Conservation (phyloP, 495 filamentous ascomycete genomes). For the Symbiotaphrina buchneri region DNA sequence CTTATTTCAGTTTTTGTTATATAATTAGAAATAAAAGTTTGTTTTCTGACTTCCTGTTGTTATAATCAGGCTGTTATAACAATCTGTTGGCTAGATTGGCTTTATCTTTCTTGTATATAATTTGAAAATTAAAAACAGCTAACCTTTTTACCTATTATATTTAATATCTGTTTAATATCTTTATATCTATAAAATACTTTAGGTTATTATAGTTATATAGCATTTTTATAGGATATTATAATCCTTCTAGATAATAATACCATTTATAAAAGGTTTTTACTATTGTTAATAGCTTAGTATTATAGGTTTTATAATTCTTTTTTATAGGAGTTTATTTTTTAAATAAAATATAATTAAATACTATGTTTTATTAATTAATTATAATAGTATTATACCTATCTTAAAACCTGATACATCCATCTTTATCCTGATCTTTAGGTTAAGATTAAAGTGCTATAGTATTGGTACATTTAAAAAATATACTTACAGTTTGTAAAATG, state of each 20-base stretch:
- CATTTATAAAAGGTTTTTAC: no score
- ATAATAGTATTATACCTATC: constrained; percentile 6
- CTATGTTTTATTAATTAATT: constrained; percentile 3
- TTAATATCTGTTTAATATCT: constrained; percentile 10
- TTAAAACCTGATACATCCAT: constrained; percentile 6
- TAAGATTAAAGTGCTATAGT: constrained; percentile 6
- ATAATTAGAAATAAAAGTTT: neutral
- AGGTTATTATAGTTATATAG: no score
- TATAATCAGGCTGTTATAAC: neutral
- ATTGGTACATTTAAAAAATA: constrained; percentile 3
- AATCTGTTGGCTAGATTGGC: neutral
- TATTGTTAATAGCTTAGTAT: constrained; percentile 11
- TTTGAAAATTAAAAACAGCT: constrained; percentile 11
- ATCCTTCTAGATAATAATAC: constrained; percentile 7
- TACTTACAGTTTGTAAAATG: constrained; percentile 4
- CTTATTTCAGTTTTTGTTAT: neutral
- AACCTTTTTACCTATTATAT: constrained; percentile 9
- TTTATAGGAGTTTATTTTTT: constrained; percentile 1
- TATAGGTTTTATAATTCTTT: constrained; percentile 11
- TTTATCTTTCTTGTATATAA: neutral
- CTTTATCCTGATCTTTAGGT: constrained; percentile 3
- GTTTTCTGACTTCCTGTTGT: neutral
- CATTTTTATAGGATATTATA: constrained; percentile 12
- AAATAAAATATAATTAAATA: constrained; percentile 6
- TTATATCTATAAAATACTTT: no score